These are phyloP conservation scores for Boletus semigastroideus DNA, from an alignment of 1,284 basidiomycete species.

Conservation along the genomic window DNA sequence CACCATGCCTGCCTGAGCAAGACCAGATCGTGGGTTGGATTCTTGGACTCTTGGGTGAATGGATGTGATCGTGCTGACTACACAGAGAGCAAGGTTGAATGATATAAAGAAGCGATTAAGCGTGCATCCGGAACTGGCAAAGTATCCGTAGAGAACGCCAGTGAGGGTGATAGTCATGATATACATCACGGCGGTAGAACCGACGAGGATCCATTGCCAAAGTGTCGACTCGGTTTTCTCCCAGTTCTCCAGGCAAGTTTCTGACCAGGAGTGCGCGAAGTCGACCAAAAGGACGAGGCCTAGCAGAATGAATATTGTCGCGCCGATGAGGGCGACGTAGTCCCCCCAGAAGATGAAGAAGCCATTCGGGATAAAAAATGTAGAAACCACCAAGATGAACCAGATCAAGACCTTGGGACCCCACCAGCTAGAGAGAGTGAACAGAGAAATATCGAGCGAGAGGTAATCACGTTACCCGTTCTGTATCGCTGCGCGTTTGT, in stretches of 20 bases:
- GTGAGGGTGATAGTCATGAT: conserved; percentile 82
- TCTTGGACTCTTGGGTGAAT: conserved; percentile 90
- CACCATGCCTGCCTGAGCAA: conserved; percentile 96
- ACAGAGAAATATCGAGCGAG: background rate
- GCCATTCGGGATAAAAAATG: conserved; percentile 91
- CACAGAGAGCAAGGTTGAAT: conserved; percentile 82
- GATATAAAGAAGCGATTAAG: conserved; percentile 96
- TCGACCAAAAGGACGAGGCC: conserved; percentile 97
- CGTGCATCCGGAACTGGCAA: conserved; percentile 83
- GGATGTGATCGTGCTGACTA: conserved; percentile 82
- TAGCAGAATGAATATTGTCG: conserved; percentile 92
- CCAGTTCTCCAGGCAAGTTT: conserved; percentile 96
- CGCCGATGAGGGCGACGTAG: conserved; percentile 88
- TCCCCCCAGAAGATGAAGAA: conserved; percentile 98
- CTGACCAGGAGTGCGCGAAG: conserved; percentile 98
- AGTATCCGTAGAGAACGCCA: conserved; percentile 88
- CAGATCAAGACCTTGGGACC: conserved; percentile 92
- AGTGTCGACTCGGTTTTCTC: conserved; percentile 84
- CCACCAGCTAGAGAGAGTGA: conserved; percentile 78
- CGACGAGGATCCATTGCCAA: conserved; percentile 96
- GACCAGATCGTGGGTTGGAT: conserved; percentile 89
- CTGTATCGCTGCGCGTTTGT: conserved; percentile 92
- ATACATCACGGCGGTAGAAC: conserved; percentile 92
- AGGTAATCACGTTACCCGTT: conserved; percentile 72
- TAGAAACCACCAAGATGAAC: conserved; percentile 73